Evolutionary conservation across 805 yeast genomes (phyloP), one percentile per base, ranked within the genome.

Genomic region (Starmerella bombi): DNA sequence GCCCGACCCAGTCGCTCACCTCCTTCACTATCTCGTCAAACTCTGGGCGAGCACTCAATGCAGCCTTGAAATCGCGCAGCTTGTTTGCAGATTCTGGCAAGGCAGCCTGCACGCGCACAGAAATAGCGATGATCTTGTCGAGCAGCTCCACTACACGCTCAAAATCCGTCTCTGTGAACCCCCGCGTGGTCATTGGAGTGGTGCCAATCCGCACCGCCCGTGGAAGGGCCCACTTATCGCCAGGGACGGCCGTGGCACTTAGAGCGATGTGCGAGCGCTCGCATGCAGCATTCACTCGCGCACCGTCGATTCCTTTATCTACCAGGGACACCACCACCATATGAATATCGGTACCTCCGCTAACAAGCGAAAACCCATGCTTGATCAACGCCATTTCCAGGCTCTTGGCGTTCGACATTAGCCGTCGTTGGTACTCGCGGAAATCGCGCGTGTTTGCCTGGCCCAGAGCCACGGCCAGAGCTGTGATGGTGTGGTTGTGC

Each of bases 131-230:
- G 23, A 93, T 85, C 53, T 64, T 67, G 65, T 78, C 84, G 60
- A 83, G 80, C 69, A 76, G 82, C 46, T 68, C 67, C 32, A 76
- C 94, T 52, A 86, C 80, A 56, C 72, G 75, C 53, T 64, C 71
- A 63, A 88, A 91, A 59, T 91, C 96, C 42, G 67, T 77, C 59
- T 81, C 85, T 42, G 83, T 80, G 57, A 85, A 75, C 50, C 98
- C 98, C 67, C 98, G 80, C 42, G 96, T 82, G 46, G 96, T 77
- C 96, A 88, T 88, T 37, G 96, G 95, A 50, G 98, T 96, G 36
- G 98, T 81, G 59, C 98, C 98, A 45, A 88, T 79, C 66, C 98
- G 80, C 46, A 88, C 75, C 59, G 97, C 98, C 52, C 93, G 84
- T 59, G 98, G 97, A 51, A 88, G 71, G 37, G 97, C 95, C 41